Base-by-base conservation (phyloP, 495 filamentous ascomycete genomes). In the Tetracladium marchalianum region DNA sequence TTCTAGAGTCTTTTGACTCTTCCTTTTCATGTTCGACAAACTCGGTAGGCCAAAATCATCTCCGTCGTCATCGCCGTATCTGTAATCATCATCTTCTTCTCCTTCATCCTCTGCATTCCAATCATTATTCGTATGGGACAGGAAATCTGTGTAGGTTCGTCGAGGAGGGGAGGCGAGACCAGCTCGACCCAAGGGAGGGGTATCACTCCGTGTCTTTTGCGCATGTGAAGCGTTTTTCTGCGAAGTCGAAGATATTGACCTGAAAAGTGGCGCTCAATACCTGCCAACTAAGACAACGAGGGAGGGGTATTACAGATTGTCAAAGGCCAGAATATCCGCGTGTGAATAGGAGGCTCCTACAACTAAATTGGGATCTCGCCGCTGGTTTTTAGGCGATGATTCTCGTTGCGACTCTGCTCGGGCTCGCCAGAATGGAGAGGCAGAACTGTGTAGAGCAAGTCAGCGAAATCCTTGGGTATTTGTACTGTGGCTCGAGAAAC, bases 341-440 rank as follows among this genome's bases (percentile, higher is more conserved):
- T 98, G 93, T 33, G 92, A 97, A 63, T 98, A 98, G 38, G 90
- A 82, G 43, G 92, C 92, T 44, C 92, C 92, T 36, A 96, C 81
- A n/a, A 98, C 85, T 32, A 87, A 77, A 47, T 74, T 82, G 19
- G 77, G 67, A 44, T 90, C 85, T 60, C 77, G 69, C 35, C 68
- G 63, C 58, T 73, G 81, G 53, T 64, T 70, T 41, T 67, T 65
- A 11, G 71, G 62, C 38, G 73, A 68, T 47, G 63, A 61, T 47
- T 76, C 71, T 51, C 64, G 64, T 36, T 65, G 65, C 42, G 67
- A 61, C 15, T 59, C 54, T 18, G 68, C 59, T 56, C 73, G 74
- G 46, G 76, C 76, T 51, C 83, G 80, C 92, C 92, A 98, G 65
- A 98, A 98, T 1, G 92, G 87, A 49, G 92, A 90, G 52, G 75